Conservation (phyloP, 441 rosid species). For the Kokia cookei region DNA sequence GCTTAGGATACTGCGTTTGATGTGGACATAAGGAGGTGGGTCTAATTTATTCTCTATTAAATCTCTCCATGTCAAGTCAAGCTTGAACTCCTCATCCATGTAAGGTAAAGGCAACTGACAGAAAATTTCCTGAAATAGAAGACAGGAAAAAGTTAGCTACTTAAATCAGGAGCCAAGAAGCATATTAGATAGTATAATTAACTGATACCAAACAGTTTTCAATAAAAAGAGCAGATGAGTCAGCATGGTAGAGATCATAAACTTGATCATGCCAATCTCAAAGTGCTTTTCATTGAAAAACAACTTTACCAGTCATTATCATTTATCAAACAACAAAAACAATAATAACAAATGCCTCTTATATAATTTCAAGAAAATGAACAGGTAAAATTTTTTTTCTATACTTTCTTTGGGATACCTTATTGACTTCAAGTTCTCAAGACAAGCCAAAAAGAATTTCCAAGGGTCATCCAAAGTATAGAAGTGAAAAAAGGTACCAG, state of each 20-base stretch:
- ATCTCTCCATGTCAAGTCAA: constrained; percentile 60
- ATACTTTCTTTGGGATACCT: background rate
- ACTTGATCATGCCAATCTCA: background rate
- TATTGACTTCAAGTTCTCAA: background rate
- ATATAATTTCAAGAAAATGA: background rate
- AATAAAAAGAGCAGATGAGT: background rate
- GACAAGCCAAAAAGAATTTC: background rate
- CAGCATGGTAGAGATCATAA: background rate
- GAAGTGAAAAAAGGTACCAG: background rate
- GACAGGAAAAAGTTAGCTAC: constrained; percentile 15
- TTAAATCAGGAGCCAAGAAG: background rate
- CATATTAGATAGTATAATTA: background rate
- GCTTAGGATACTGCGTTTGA: constrained; percentile 90
- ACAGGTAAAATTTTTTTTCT: background rate
- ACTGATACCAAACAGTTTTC: background rate
- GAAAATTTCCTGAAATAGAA: constrained; percentile 57
- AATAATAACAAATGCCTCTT: background rate
- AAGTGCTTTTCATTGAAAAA: background rate
- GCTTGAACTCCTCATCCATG: constrained; percentile 81
- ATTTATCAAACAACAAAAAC: background rate
- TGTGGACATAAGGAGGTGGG: constrained; percentile 85
- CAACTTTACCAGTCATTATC: background rate
- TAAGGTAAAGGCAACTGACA: constrained; percentile 78
- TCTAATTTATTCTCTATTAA: constrained; percentile 50
- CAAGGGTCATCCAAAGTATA: background rate